A percentile compares a stretch with the other conserved stretches of the same genome.
Conservation (phyloP, 1,284 basidiomycete species). For the Volvariella volvacea region DNA sequence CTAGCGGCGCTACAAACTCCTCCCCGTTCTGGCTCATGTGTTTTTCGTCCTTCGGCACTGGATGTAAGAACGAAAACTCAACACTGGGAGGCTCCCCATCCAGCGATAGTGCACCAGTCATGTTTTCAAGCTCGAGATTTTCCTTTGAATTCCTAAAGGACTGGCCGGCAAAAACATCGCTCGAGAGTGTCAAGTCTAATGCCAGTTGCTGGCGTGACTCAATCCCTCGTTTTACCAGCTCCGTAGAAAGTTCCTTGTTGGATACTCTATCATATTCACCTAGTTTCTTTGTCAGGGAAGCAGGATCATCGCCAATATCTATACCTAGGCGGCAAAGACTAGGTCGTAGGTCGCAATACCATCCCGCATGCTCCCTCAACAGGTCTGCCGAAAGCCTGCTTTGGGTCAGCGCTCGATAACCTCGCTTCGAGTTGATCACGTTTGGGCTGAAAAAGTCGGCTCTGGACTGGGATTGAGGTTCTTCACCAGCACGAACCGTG, state of each 20-base stretch:
- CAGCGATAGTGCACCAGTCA: slow-evolving; percentile 51
- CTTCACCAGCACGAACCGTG: slow-evolving; percentile 43
- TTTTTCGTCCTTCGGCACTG: slow-evolving; percentile 18
- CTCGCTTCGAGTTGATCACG: slow-evolving; percentile 40
- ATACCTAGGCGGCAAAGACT: slow-evolving; percentile 36
- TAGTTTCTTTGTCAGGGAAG: slow-evolving; percentile 29
- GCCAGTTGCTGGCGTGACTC: slow-evolving; percentile 54
- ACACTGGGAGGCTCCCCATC: slow-evolving; percentile 46
- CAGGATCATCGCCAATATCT: slow-evolving; percentile 26
- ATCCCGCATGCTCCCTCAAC: slow-evolving; percentile 36
- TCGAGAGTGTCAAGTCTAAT: slow-evolving; percentile 55
- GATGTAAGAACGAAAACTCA: slow-evolving; percentile 55
- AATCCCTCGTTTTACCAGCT: slow-evolving; percentile 39
- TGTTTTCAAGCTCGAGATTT: slow-evolving; percentile 35
- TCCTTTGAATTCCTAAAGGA: slow-evolving; percentile 27
- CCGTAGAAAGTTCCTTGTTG: slow-evolving; percentile 28
- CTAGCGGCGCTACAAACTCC: slow-evolving; percentile 31
- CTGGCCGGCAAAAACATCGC: slow-evolving; percentile 45
- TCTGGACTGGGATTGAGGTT: slow-evolving; percentile 33
- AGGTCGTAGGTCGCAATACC: slow-evolving; percentile 44
- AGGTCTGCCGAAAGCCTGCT: slow-evolving; percentile 35
- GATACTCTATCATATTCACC: slow-evolving; percentile 34
- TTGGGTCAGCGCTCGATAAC: slow-evolving; percentile 44
- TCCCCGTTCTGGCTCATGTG: slow-evolving; percentile 22
- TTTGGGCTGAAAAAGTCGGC: slow-evolving; percentile 52